Evolutionary conservation across 805 yeast genomes (phyloP).

Genomic region (Wickerhamiella siamensis): DNA sequence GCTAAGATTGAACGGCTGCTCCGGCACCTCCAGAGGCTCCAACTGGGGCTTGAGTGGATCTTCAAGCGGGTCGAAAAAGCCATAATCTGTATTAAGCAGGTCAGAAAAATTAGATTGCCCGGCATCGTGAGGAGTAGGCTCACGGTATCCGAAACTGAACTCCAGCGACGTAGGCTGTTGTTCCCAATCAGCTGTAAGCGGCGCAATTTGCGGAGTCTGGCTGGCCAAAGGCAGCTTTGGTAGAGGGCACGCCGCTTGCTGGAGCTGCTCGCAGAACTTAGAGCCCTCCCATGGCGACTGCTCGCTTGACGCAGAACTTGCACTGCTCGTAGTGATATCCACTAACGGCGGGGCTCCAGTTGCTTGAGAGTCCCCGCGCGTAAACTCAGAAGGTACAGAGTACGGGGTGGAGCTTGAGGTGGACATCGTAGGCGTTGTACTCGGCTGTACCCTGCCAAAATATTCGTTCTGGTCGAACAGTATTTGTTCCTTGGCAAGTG

Average conservation of each 20-base stretch:
- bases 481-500: background rate
- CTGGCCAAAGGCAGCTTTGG: background rate
- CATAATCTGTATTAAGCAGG: slow-evolving; percentile 22
- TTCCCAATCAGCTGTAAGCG: background rate
- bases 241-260: slow-evolving; percentile 2
- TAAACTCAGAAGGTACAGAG: background rate
- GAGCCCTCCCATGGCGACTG: slow-evolving; percentile 21
- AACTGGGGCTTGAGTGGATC: slow-evolving; percentile 2
- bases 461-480: background rate
- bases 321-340: background rate
- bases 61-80: slow-evolving; percentile 26
- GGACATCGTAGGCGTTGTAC: background rate
- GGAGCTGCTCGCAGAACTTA: slow-evolving; percentile 61
- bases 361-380: background rate
- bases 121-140: slow-evolving; percentile 23
- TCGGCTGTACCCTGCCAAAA: background rate
- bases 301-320: background rate
- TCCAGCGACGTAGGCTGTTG: background rate
- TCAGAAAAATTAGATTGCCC: slow-evolving; percentile 23
- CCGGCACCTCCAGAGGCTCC: background rate
- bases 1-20: background rate
- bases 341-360: background rate
- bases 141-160: slow-evolving; percentile 13
- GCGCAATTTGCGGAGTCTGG: background rate
- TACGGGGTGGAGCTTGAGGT: background rate